These are phyloP conservation scores for Pythium biforme DNA, from an alignment of 352 stramenopile genomes.

Conservation along the genomic window DNA sequence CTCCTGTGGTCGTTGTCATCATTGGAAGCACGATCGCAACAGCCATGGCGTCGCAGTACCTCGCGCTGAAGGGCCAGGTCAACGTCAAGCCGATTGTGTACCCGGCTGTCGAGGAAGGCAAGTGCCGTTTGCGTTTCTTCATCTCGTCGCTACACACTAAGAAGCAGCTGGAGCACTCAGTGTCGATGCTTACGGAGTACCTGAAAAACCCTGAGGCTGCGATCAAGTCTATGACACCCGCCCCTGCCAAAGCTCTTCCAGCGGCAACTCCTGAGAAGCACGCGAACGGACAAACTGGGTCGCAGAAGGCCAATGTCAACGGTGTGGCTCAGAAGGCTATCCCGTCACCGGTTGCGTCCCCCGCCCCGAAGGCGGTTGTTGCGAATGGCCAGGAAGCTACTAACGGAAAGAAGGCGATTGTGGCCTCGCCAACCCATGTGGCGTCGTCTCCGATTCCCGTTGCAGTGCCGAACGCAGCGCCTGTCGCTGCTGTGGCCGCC, in stretches of 20 bases:
- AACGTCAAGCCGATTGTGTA: slow-evolving; percentile 89
- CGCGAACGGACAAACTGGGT: background rate
- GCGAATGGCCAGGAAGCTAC: background rate
- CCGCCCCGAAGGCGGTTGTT: background rate
- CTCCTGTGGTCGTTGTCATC: slow-evolving; percentile 79
- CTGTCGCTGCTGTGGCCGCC: background rate
- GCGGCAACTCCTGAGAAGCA: slow-evolving; percentile 3
- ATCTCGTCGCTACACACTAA: slow-evolving; percentile 76
- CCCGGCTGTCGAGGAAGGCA: slow-evolving; percentile 80
- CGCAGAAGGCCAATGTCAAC: background rate
- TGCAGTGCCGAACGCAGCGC: background rate
- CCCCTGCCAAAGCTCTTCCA: background rate
- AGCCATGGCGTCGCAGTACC: slow-evolving; percentile 64
- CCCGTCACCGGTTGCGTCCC: background rate
- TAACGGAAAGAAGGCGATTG: slow-evolving; percentile 1
- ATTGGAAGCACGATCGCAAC: slow-evolving; percentile 78
- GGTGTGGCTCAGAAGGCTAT: too few relatives aligned
- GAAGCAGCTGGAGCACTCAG: slow-evolving; percentile 61
- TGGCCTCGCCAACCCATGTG: background rate
- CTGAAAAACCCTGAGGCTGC: slow-evolving; percentile 25
- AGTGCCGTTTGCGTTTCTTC: slow-evolving; percentile 85
- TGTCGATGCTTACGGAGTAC: slow-evolving; percentile 35
- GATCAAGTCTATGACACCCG: slow-evolving; percentile 17
- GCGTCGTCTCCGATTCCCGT: background rate
- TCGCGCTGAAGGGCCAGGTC: slow-evolving; percentile 48